Conservation (phyloP, 23 red algal genomes). For the Gracilaria caudata region DNA sequence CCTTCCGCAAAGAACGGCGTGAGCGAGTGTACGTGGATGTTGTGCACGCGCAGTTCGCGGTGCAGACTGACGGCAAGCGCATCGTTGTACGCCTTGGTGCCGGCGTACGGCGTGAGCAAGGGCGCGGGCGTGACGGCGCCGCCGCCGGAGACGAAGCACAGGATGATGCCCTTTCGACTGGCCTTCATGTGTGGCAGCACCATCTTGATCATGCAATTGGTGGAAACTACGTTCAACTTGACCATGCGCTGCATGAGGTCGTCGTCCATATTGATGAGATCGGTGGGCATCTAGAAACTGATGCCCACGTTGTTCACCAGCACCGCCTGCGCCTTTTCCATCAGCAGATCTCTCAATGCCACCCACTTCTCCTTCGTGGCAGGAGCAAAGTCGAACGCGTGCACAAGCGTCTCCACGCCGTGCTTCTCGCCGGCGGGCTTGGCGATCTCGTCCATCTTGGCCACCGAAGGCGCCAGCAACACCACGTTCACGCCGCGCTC, state of each 20-base stretch:
- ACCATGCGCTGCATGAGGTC: slow-evolving; percentile 80
- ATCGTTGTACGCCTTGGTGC: slow-evolving; percentile 95
- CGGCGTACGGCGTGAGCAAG: slow-evolving; percentile 82
- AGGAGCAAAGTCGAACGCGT: slow-evolving; percentile 84
- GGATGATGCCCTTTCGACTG: slow-evolving; percentile 49
- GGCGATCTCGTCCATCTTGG: slow-evolving; percentile 68
- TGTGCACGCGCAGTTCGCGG: slow-evolving; percentile 69
- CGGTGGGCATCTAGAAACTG: slow-evolving; percentile 89
- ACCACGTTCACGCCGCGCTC: slow-evolving; percentile 76
- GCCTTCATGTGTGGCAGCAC: slow-evolving; percentile 80
- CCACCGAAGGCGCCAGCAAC: slow-evolving; percentile 84
- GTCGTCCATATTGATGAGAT: slow-evolving; percentile 86
- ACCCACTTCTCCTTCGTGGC: slow-evolving; percentile 63
- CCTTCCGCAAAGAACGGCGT: slow-evolving; percentile 89
- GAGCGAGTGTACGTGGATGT: slow-evolving; percentile 71
- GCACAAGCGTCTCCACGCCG: slow-evolving; percentile 54
- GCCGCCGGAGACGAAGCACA: slow-evolving; percentile 85
- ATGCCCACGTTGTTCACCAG: slow-evolving; percentile 98
- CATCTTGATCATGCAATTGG: slow-evolving; percentile 76
- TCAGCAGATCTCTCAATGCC: slow-evolving; percentile 15
- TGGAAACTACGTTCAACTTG: slow-evolving; percentile 77
- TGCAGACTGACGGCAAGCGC: slow-evolving; percentile 78
- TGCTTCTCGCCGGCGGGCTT: slow-evolving; percentile 12
- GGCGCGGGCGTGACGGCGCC: slow-evolving; percentile 84
- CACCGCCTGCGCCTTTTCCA: slow-evolving; percentile 7